Conservation (phyloP, 2,329 filamentous ascomycete genomes). For the Fusarium ramigenum region DNA sequence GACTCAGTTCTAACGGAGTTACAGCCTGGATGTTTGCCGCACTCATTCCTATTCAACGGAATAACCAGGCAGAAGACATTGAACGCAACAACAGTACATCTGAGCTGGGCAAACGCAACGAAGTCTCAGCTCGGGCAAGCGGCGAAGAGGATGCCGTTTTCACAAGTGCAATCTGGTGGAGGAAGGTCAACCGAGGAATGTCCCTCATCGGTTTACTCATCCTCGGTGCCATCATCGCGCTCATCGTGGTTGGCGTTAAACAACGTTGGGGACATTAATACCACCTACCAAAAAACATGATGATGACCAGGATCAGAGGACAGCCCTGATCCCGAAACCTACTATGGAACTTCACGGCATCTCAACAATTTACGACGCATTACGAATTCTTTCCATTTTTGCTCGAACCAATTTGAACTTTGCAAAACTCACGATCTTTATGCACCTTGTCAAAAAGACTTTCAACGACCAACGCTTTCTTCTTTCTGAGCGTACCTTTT, state of each 20-base stretch:
- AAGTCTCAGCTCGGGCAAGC: conserved; percentile 47
- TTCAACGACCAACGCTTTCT: conserved; percentile 40
- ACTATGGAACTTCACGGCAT: conserved; percentile 33
- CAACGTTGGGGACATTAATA: conserved; percentile 56
- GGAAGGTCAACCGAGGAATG: conserved; percentile 67
- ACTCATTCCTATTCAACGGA: conserved; percentile 74
- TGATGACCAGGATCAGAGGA: conserved; percentile 21
- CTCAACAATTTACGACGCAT: conserved; percentile 42
- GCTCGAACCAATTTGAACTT: conserved; percentile 23
- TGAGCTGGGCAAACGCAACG: conserved; percentile 51
- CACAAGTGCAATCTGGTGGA: conserved; percentile 67
- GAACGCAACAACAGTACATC: conserved; percentile 56
- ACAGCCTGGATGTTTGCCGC: conserved; percentile 83
- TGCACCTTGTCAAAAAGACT: conserved; percentile 24
- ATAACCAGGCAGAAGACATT: conserved; percentile 62
- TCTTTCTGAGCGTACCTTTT: conserved; percentile 25
- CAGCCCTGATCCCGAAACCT: conserved; percentile 6
- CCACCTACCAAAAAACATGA: conserved; percentile 27
- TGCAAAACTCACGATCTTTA: conserved; percentile 37
- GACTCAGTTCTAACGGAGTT: conserved; percentile 23
- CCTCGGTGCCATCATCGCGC: conserved; percentile 60
- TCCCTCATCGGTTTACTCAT: conserved; percentile 64
- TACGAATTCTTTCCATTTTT: conserved; percentile 37
- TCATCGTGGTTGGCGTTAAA: conserved; percentile 62
- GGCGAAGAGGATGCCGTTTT: conserved; percentile 57